Percentiles rank a stretch among this genome's conserved stretches.
Conservation (phyloP, 2,329 filamentous ascomycete species). For the Sporothrix pseudoabietina region DNA sequence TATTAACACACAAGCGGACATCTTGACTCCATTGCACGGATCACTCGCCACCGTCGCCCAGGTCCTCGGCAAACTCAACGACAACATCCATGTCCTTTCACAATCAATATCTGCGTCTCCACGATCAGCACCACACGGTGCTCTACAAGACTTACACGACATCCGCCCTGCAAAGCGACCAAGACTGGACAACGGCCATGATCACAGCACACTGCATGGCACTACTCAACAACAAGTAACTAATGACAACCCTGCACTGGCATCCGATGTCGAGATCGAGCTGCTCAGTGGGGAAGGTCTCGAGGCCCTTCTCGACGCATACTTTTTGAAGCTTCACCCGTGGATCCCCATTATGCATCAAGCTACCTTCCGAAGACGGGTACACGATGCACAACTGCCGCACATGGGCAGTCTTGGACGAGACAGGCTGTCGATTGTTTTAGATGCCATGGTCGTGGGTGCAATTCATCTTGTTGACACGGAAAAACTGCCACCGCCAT, state of each 20-base stretch:
- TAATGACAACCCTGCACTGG: background rate
- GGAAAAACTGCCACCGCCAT: background rate
- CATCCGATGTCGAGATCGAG: background rate
- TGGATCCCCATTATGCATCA: conserved; percentile 16
- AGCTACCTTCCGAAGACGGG: conserved; percentile 4
- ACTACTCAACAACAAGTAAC: background rate
- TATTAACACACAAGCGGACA: background rate
- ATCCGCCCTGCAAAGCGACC: background rate
- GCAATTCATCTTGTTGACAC: background rate
- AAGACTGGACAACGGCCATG: background rate
- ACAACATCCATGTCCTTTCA: conserved; percentile 4
- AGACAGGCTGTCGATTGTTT: background rate
- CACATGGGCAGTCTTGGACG: background rate
- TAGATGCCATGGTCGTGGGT: background rate
- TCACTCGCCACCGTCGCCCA: background rate
- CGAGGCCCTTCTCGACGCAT: background rate
- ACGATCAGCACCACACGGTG: background rate
- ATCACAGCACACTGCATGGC: background rate
- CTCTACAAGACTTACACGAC: background rate
- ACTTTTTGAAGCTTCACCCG: conserved; percentile 5
- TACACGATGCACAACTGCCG: background rate
- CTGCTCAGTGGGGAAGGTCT: background rate
- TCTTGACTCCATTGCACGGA: background rate
- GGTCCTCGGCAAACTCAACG: conserved; percentile 13
- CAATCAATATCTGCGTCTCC: conserved; percentile 7